phyloP scores from a whole-genome alignment of 106 monocot genomes.

The Acorus gramineus region DNA sequence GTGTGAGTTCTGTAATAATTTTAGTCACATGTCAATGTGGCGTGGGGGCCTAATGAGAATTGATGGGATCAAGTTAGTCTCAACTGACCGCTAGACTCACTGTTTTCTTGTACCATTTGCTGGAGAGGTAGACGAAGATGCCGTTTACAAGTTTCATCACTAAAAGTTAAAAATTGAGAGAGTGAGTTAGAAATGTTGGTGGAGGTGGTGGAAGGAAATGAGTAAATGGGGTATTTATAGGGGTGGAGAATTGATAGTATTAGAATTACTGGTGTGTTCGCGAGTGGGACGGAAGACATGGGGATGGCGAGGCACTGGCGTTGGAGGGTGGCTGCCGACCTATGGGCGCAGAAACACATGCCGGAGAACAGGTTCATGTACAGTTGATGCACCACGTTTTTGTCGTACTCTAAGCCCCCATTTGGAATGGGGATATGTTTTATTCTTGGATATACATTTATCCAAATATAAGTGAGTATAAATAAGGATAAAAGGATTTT shows the following conservation, averaged over 20 bases:
- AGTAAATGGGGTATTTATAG: too few species aligned
- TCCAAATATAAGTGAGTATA: too few species aligned
- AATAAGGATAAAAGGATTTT: too few species aligned
- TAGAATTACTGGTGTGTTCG: slow-evolving; percentile 25
- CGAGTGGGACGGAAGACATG: slow-evolving; percentile 36
- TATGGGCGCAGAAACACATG: slow-evolving; percentile 48
- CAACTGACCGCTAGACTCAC: slow-evolving; percentile 10
- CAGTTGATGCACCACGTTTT: slow-evolving; percentile 43
- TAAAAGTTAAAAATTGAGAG: too few species aligned
- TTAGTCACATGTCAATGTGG: background rate
- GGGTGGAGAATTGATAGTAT: background rate
- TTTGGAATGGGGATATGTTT: too few species aligned
- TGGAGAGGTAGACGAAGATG: slow-evolving; percentile 49
- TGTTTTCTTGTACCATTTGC: slow-evolving; percentile 75
- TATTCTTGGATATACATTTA: too few species aligned
- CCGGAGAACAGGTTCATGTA: slow-evolving; percentile 71
- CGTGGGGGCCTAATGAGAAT: background rate
- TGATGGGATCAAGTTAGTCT: background rate
- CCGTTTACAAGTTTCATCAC: slow-evolving; percentile 14
- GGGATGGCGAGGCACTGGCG: slow-evolving; percentile 66
- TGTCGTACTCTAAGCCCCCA: slow-evolving; percentile 75
- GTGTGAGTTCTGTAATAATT: background rate
- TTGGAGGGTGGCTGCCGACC: slow-evolving; percentile 65
- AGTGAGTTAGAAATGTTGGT: too few species aligned
- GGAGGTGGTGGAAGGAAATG: too few species aligned